Evolutionary conservation across 2,329 filamentous ascomycete species (phyloP), one percentile per base, ranked within the genome.

Genomic region (Gaeumannomyces sp.): DNA sequence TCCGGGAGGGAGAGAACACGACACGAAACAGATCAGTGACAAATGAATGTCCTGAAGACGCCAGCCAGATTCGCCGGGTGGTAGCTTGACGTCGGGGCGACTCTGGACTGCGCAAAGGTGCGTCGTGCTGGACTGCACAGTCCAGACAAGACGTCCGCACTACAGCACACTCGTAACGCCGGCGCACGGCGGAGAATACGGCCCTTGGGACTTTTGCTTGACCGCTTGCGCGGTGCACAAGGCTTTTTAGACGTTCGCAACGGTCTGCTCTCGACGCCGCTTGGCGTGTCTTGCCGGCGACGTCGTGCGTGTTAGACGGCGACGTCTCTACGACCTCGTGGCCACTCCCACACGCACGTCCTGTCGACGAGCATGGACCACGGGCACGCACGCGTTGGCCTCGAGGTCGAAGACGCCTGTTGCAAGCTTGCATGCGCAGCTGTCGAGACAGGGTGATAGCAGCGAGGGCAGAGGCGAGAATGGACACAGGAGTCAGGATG

Each of bases 291-390:
- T 64, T 57, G 53, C 62, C 50, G 31, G 53, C 64, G 65, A 65
- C n/a, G 65, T 59, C 61, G 65, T 65, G 50, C 61, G 56, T 66
- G 65, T 64, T 58, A 56, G 63, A 59, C n/a, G 60, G 58, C 31
- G 58, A 60, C 56, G 64, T 63, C 63, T 66, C 50, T 64, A 38
- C n/a, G 38, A 62, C 60, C n/a, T 64, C 57, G 58, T 63, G 65
- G 60, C 62, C 62, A 65, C n/a, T 65, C 50, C 38, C 64, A 65
- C 61, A 29, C 63, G 38, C 63, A n/a, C 56, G 45, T 53, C 45
- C 45, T n/a, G 45, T 53, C n/a, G 22, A 19, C n/a, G 63, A 61
- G 63, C 63, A 50, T 62, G 35, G 60, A 56, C 60, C 33, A 62
- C 13, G 28, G 57, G 25, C 57, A 28, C n/a, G 28, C 57, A 29